Base-by-base conservation (phyloP, 2,329 filamentous ascomycete genomes). In the Tricladium varicosporioides region DNA sequence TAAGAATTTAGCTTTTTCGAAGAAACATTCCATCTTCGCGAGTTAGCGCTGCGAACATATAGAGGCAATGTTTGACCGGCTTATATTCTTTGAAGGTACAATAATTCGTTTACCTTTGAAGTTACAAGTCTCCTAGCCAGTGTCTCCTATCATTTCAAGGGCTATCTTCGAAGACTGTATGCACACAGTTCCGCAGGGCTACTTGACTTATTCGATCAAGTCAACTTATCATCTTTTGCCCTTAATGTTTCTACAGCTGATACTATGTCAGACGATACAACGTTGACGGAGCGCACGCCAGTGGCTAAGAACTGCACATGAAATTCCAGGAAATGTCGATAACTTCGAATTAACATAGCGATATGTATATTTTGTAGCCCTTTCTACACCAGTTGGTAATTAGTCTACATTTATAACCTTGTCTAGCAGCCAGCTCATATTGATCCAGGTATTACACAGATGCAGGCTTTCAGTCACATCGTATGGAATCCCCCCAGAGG, bases 131-230 rank as follows among this genome's bases (percentile, higher is more conserved):
- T 0, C 72, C 72, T n/a, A 69, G 63, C 72, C 72, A 74, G 9
- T 74, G 57, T 14, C 72, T 62, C n/a, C 71, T 60, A 52, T 74
- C 72, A 31, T 72, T 63, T n/a, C 72, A 60, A 10, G 71, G 72
- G 1, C 72, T 71, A 31, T 74, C 72, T 55, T 74, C 72, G 53
- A 73, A 74, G 14, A 74, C 71, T 11, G 71, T 71, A 54, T 73
- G 71, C 72, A 74, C 73, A 55, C 72, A 74, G 53, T 73, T 68
- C n/a, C 71, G 59, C 1, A 74, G 63, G 5, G 72, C 73, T 31
- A 68, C 60, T 44, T 69, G 63, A 51, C 68, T 69, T 54, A 68
- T 65, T 10, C 63, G 60, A 56, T 73, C 71, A 19, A 73, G 52
- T 44, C 2, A 73, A 63, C 18, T 70, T 55, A 1, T 53, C 13